Evolutionary conservation across 2,329 filamentous ascomycete genomes (phyloP).

Genomic region (Ceratocystis eucalypticola): DNA sequence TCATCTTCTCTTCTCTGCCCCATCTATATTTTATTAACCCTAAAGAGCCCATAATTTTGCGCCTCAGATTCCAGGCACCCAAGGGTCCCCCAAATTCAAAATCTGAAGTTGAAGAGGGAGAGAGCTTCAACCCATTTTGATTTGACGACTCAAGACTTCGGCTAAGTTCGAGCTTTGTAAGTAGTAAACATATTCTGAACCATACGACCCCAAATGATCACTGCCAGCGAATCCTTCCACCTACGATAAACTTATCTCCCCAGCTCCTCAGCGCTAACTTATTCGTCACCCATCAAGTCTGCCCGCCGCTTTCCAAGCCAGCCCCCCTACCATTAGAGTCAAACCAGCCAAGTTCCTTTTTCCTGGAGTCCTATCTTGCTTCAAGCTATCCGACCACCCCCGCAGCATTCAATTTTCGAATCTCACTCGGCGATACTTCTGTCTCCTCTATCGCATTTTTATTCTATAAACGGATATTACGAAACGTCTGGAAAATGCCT

Average conservation of each 20-base stretch:
- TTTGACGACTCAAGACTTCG: not conserved
- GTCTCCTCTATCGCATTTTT: conserved; percentile 11
- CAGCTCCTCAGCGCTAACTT: not conserved
- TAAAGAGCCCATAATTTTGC: not conserved
- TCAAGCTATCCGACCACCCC: conserved; percentile 2
- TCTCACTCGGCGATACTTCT: not conserved
- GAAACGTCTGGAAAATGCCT: conserved; percentile 43
- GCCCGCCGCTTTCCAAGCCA: not conserved
- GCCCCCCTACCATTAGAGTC: not conserved
- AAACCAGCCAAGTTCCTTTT: no score
- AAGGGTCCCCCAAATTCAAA: not conserved
- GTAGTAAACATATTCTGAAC: not conserved
- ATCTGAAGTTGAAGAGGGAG: not conserved
- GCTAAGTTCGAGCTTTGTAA: no score
- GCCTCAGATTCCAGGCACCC: not conserved
- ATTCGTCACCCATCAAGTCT: not conserved
- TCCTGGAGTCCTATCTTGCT: not conserved
- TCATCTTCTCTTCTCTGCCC: no score
- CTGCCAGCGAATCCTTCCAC: not conserved
- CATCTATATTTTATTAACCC: not conserved
- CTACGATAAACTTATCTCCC: not conserved
- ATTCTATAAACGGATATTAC: no score
- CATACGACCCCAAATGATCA: not conserved
- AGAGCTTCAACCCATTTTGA: not conserved
- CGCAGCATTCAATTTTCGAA: not conserved